Conservation (phyloP, 371 early-diverging fungal genomes). For the Umbelopsis sp. region DNA sequence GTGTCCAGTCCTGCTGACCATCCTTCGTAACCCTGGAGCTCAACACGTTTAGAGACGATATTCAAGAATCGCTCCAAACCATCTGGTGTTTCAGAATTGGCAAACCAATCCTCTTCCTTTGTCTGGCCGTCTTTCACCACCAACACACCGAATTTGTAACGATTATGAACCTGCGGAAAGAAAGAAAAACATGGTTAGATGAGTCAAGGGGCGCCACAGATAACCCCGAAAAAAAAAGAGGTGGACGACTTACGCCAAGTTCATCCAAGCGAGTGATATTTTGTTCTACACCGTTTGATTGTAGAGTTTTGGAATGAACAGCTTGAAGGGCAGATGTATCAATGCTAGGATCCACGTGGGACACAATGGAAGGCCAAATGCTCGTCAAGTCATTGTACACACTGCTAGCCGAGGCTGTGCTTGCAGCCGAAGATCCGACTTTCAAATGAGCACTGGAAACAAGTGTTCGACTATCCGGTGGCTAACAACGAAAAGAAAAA, state of each 20-base stretch:
- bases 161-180: conserved; percentile 58
- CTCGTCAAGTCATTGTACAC: neutral
- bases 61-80: conserved; percentile 68
- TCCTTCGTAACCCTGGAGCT: conserved; percentile 75
- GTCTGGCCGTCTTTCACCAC: conserved; percentile 67
- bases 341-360: neutral
- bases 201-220: neutral
- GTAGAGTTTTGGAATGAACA: conserved; percentile 21
- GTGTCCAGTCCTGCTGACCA: conserved; percentile 87
- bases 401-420: neutral
- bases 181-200: conserved; percentile 16
- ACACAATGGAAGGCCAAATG: conserved; percentile 8
- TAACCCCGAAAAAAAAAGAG: no score
- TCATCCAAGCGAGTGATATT: conserved; percentile 60
- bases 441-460: conserved; percentile 3
- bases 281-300: conserved; percentile 56
- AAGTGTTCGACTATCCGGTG: conserved; percentile 4
- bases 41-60: conserved; percentile 73
- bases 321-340: conserved; percentile 3
- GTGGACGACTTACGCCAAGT: conserved; percentile 37
- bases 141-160: conserved; percentile 84
- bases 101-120: conserved; percentile 78
- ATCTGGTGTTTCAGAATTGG: conserved; percentile 64
- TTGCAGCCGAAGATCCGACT: neutral
- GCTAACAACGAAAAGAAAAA: neutral